Base-by-base conservation (phyloP, 176 grass and related monocot species). In the Microstegium vimineum region DNA sequence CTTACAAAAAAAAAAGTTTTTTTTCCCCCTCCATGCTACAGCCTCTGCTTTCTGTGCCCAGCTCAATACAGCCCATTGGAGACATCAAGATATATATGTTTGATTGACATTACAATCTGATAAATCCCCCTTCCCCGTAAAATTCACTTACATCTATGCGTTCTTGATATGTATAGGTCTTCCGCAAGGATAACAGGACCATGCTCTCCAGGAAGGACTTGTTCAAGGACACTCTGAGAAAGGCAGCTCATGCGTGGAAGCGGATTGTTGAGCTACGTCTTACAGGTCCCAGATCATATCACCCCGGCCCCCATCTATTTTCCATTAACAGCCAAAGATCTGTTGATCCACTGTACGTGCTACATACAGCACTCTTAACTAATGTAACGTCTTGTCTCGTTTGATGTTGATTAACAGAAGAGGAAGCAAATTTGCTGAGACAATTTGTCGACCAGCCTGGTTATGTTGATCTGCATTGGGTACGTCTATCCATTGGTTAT, bases 221-320 rank as follows among this genome's bases (percentile, higher is more conserved):
- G 85, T 99, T 99, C 84, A 93, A 93, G 83, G 94, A 90, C 85
- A 99, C 96, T 0, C 90, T 99, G 9, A 89, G 74, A 91, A 95
- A 99, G 60, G 79, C 83, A 6, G 80, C 76, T 7, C 93, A 99
- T 84, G 93, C 97, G 0, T 99, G 91, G 93, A 99, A 93, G 77
- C 89, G 93, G 28, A 95, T 99, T 1, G 78, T 76, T 16, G 96
- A 99, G 76, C 87, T 99, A 65, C 93, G 83, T 57, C 91, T 95
- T 66, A 95, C 96, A 81, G 96, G 93, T 98, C 57, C 31, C 40
- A 71, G 9, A 41, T 5, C 41, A 28, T 3, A n/a, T n/a, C n/a
- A n/a, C n/a, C n/a, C n/a, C n/a, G n/a, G n/a, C 40, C 43, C 43
- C 4, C 15, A 46, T 46, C 13, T 46, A 13, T 6, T 70, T 70